Evolutionary conservation across 495 filamentous ascomycete genomes (phyloP).

Genomic region (Aspergillus cavernicola): DNA sequence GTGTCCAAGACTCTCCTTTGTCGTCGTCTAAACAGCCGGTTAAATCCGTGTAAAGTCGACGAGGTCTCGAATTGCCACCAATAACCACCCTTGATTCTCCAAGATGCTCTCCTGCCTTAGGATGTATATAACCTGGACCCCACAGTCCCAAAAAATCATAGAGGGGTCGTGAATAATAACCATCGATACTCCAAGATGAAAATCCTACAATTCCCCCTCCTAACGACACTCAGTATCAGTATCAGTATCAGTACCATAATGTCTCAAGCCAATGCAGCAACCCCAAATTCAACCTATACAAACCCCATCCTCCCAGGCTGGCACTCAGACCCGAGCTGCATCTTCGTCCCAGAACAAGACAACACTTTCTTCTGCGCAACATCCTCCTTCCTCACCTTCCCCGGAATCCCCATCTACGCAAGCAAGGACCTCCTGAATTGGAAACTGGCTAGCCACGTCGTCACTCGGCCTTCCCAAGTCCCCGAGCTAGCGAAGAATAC

Average conservation of each 20-base stretch:
- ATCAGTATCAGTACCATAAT: too few species aligned
- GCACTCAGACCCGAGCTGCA: constrained; percentile 25
- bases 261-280: background rate
- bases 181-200: too few species aligned
- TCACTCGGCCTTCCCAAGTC: constrained; percentile 14
- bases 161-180: too few species aligned
- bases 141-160: too few species aligned
- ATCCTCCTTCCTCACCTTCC: constrained; percentile 21
- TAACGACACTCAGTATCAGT: background rate
- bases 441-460: constrained; percentile 19
- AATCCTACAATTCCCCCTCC: background rate
- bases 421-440: constrained; percentile 20
- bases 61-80: too few species aligned
- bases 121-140: too few species aligned
- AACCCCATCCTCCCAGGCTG: constrained; percentile 27
- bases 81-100: too few species aligned
- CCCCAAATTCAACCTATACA: constrained; percentile 5
- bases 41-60: too few species aligned
- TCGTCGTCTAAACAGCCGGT: too few species aligned
- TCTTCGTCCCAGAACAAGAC: constrained; percentile 15
- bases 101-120: too few species aligned
- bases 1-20: too few species aligned
- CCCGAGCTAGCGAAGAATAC: constrained; percentile 4
- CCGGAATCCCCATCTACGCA: constrained; percentile 24
- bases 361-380: constrained; percentile 24